phyloP scores from a whole-genome alignment of 2,329 filamentous ascomycete species.

The Claviceps sp. region DNA sequence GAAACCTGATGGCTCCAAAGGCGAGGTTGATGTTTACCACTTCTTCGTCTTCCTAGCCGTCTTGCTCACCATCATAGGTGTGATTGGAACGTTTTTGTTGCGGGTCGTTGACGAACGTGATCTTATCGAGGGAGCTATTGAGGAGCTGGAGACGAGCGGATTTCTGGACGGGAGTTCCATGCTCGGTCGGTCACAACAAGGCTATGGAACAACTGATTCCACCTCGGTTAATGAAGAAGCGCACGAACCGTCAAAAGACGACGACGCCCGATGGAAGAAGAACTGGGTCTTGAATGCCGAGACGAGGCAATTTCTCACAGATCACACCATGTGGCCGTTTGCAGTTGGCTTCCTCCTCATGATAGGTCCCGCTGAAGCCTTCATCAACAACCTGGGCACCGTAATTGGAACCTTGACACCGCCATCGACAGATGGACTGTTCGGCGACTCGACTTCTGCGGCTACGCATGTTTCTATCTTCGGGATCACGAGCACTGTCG shows the following conservation, averaged over 20 bases:
- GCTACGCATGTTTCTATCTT: conserved; percentile 90
- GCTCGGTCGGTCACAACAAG: conserved; percentile 40
- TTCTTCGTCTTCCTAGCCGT: conserved; percentile 79
- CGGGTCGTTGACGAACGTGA: conserved; percentile 73
- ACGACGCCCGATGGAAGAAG: conserved; percentile 56
- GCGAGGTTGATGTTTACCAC: conserved; percentile 60
- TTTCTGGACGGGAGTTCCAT: conserved; percentile 63
- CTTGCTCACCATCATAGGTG: conserved; percentile 55
- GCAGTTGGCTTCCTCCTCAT: conserved; percentile 85
- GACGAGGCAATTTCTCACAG: conserved; percentile 69
- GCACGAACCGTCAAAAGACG: conserved; percentile 27
- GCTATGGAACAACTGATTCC: conserved; percentile 49
- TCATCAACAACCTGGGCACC: conserved; percentile 94
- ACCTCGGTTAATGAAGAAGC: conserved; percentile 30
- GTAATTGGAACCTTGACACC: conserved; percentile 76
- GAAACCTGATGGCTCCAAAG: conserved; percentile 45
- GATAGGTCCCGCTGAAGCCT: conserved; percentile 89
- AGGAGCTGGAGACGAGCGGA: conserved; percentile 82
- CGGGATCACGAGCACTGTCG: conserved; percentile 78
- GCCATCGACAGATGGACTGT: conserved; percentile 30
- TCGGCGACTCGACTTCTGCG: conserved; percentile 40
- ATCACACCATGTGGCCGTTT: conserved; percentile 93
- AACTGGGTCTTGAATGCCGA: conserved; percentile 84
- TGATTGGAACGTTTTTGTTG: conserved; percentile 61
- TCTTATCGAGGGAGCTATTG: conserved; percentile 78